Percentiles rank a stretch among this genome's conserved stretches.
phyloP scores from a whole-genome alignment of 208 protist species.

The Leishmania lainsoni region DNA sequence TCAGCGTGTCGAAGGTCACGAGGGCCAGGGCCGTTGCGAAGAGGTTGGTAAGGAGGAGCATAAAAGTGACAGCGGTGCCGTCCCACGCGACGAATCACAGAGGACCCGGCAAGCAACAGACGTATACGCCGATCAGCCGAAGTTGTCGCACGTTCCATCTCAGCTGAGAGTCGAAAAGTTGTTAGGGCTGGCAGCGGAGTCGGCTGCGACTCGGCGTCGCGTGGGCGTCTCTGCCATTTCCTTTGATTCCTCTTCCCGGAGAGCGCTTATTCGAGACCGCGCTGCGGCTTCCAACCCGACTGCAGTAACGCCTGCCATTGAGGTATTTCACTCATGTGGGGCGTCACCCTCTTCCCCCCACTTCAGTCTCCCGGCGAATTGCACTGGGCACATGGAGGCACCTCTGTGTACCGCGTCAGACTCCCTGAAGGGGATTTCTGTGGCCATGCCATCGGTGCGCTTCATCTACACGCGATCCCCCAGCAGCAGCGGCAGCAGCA shows the following conservation, averaged over 20 bases:
- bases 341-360: not conserved
- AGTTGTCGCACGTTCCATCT: not conserved
- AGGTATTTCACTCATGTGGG: not conserved
- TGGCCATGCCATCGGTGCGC: not conserved
- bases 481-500: conserved; percentile 8
- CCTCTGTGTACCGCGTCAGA: not conserved
- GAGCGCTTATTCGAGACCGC: not conserved
- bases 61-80: not conserved
- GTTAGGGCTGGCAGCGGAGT: not conserved
- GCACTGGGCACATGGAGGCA: not conserved
- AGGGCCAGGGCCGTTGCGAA: not conserved
- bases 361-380: not conserved
- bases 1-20: not conserved
- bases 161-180: not conserved
- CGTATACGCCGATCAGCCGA: not conserved
- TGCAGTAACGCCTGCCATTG: not conserved
- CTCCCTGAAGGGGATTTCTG: not conserved
- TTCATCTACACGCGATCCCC: conserved; percentile 24
- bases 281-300: not conserved
- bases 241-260: not conserved
- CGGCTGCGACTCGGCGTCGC: not conserved
- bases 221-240: not conserved
- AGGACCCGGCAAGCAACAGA: not conserved
- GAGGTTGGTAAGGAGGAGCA: not conserved
- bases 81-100: not conserved